A percentile compares a stretch with the other conserved stretches of the same genome.
Evolutionary conservation across 768 basidiomycete species (phyloP).

Genomic region (Xerocomellus intermedius): DNA sequence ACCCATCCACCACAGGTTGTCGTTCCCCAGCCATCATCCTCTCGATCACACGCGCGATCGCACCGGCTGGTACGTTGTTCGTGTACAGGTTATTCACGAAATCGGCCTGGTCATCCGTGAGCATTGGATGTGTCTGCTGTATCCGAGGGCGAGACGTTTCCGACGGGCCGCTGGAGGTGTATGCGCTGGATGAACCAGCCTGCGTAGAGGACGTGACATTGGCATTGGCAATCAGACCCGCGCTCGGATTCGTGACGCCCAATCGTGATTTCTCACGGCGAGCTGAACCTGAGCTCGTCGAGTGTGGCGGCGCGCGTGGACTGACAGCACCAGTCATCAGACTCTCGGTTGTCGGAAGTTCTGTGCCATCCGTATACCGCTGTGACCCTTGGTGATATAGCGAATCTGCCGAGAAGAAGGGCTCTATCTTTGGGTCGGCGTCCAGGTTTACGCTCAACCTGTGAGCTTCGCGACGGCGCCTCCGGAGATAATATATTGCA

Average conservation of each 20-base stretch:
- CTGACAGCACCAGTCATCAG: neutral
- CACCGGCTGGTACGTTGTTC: conserved; percentile 16
- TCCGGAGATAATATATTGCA: conserved; percentile 1
- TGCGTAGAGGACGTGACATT: neutral
- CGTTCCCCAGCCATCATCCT: conserved; percentile 19
- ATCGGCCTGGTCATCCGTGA: conserved; percentile 20
- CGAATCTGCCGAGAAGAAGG: conserved; percentile 1
- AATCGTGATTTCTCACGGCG: conserved; percentile 1
- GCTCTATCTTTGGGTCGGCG: neutral
- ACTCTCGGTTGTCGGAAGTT: neutral
- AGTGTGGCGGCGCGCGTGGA: neutral
- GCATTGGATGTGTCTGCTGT: conserved; percentile 8
- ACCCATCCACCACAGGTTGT: conserved; percentile 3
- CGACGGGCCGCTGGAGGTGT: neutral
- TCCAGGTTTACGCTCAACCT: neutral
- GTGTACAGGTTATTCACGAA: conserved; percentile 15
- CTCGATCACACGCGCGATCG: conserved; percentile 19
- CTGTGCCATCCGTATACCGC: neutral
- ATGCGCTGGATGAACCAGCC: neutral
- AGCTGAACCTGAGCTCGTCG: neutral
- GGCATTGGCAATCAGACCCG: neutral
- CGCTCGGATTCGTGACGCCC: neutral
- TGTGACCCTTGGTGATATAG: neutral
- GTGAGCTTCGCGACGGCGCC: neutral
- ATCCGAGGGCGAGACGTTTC: conserved; percentile 1